Evolutionary conservation across 2,329 filamentous ascomycete species (phyloP), one percentile per base, ranked within the genome.

Genomic region (Bimuria novae-zelandiae): DNA sequence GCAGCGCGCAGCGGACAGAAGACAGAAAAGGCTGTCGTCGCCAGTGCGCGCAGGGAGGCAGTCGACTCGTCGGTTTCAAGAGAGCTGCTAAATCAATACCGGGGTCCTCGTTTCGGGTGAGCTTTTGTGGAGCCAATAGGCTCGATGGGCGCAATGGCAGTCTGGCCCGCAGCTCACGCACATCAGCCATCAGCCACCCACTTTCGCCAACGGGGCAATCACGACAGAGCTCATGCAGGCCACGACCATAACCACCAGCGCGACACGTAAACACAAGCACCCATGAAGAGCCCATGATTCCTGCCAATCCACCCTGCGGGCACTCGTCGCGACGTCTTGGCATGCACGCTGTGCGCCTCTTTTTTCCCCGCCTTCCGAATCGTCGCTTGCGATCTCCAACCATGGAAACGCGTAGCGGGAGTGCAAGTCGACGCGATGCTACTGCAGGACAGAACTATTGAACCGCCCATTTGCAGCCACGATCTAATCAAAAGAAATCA

Each of bases 41-140:
- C n/a, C n/a, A 42, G 39, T n/a, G 39, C 16, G 39, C 39, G 19
- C 39, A 40, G 37, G 39, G n/a, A n/a, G n/a, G n/a, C n/a, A 43
- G 40, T 43, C 40, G 40, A 30, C 16, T 41, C 37, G 37, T 17
- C 4, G 4, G 40, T 43, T 43, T 43, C 40, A n/a, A 43, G 40
- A 32, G 11, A 16, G 40, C 25, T 43, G 40, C 40, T 17, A 4
- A 43, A 30, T 43, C 16, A 30, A 17, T 23, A 32, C 40, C 4
- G 39, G 39, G 23, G n/a, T 29, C 11, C 4, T 33, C 30, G 30
- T 33, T 33, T 33, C 30, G 30, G 5, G 30, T 33, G 6, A 33
- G 30, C 30, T 14, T 10, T 6, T 6, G 25, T 27, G 25, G 25
- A 27, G n/a, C 30, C 30, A 33, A 33, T 33, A 33, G n/a, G 7